A percentile compares a stretch with the other conserved stretches of the same genome.
Conservation (phyloP, 1,139 yeast species). For the Williopsis jadinii region DNA sequence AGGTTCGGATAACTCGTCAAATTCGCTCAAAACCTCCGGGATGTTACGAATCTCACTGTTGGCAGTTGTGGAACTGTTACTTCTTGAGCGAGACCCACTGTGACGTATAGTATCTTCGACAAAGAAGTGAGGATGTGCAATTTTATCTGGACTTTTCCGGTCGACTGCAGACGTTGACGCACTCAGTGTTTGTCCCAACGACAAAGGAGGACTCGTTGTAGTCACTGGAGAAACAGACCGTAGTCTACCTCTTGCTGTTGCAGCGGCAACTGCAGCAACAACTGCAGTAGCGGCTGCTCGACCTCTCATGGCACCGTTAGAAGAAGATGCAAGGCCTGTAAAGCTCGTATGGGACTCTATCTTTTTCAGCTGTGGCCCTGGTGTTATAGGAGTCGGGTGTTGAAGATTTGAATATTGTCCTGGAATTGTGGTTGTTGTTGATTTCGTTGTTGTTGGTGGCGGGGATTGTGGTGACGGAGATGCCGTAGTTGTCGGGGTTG, state of each 20-base stretch:
- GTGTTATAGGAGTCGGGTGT: slow-evolving; percentile 2
- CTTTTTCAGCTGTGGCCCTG: not conserved
- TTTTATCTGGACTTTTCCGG: slow-evolving; percentile 32
- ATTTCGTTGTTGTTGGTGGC: not conserved
- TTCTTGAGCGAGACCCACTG: slow-evolving; percentile 31
- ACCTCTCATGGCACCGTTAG: slow-evolving; percentile 41
- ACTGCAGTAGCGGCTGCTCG: slow-evolving; percentile 28
- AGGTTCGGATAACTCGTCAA: slow-evolving; percentile 1
- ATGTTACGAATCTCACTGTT: slow-evolving; percentile 24
- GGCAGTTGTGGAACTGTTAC: slow-evolving; percentile 25
- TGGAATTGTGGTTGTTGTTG: not conserved
- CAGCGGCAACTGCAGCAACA: slow-evolving; percentile 29
- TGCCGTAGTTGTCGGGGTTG: not conserved
- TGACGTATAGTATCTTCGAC: slow-evolving; percentile 66
- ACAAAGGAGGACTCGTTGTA: not conserved
- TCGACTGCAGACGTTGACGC: slow-evolving; percentile 10
- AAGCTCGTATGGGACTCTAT: slow-evolving; percentile 5
- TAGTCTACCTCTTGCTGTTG: slow-evolving; percentile 23
- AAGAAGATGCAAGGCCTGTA: slow-evolving; percentile 42
- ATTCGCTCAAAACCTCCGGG: slow-evolving; percentile 12
- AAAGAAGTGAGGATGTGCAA: slow-evolving; percentile 74
- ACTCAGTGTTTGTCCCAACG: slow-evolving; percentile 11
- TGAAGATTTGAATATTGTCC: not conserved
- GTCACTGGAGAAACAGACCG: slow-evolving; percentile 14
- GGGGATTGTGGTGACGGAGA: not conserved